These are phyloP conservation scores for Claviceps pazoutovae DNA, from an alignment of 2,329 filamentous ascomycete species.

Conservation along the genomic window DNA sequence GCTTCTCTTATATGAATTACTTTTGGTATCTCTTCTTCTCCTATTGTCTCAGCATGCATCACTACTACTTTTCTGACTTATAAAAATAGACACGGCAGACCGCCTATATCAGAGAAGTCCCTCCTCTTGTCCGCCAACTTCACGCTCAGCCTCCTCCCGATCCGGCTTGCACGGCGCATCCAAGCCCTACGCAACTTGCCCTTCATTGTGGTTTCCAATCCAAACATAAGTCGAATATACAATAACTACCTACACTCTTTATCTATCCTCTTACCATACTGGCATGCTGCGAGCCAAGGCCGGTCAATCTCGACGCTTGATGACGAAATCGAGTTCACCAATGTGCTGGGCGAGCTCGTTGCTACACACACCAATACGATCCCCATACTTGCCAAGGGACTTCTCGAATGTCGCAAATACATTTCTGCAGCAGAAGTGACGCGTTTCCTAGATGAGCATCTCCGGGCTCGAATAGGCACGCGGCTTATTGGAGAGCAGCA, in stretches of 20 bases:
- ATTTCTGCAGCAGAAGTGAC: slow-evolving; percentile 76
- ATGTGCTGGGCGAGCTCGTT: slow-evolving; percentile 88
- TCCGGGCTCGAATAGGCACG: slow-evolving; percentile 87
- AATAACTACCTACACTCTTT: slow-evolving; percentile 91
- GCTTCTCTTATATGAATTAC: background rate
- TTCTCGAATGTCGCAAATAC: slow-evolving; percentile 85
- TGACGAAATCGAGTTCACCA: slow-evolving; percentile 82
- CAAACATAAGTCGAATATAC: slow-evolving; percentile 87
- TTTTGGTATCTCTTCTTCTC: too few relatives aligned
- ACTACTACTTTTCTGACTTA: background rate
- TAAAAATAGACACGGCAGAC: slow-evolving; percentile 52
- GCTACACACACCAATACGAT: slow-evolving; percentile 92
- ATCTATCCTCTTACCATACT: slow-evolving; percentile 76
- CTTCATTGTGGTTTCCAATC: slow-evolving; percentile 97
- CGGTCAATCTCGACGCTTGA: slow-evolving; percentile 46
- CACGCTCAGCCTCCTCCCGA: slow-evolving; percentile 80
- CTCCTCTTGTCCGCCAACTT: slow-evolving; percentile 90
- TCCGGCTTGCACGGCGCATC: slow-evolving; percentile 85
- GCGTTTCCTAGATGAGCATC: slow-evolving; percentile 79
- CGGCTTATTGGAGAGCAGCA: slow-evolving; percentile 92
- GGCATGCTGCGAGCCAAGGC: slow-evolving; percentile 31
- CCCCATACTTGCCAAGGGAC: slow-evolving; percentile 77
- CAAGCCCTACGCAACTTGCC: slow-evolving; percentile 86
- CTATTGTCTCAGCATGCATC: background rate
- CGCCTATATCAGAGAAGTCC: slow-evolving; percentile 66